Evolutionary conservation across 345 rosid genomes (phyloP), one percentile per base, ranked within the genome.

Genomic region (Kernera saxatilis): DNA sequence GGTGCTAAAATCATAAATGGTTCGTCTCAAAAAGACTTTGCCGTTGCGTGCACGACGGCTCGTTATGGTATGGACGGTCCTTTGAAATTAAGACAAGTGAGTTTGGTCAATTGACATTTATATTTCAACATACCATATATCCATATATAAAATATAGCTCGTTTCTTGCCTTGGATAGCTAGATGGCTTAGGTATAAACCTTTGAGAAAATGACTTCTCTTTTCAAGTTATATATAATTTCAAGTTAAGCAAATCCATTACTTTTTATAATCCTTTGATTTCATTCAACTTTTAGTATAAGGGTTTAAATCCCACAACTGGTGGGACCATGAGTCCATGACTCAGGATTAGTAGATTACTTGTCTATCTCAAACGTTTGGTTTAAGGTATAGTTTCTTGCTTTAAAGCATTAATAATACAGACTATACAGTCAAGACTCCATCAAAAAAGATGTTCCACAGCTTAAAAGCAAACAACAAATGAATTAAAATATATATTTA

Each of bases 21-120:
- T 19, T 64, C 11, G 62, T 57, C 55, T 5, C 6, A 30, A 67
- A 19, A 33, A 21, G 36, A 46, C 58, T 61, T 68, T 61, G 22
- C 57, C 52, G 51, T 75, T 53, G 43, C 70, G 78, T 75, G 74
- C 78, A 75, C 78, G 74, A 43, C 5, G 49, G n/a, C n/a, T 40
- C 9, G 15, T 75, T 51, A 7, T 43, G 58, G 5, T 39, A 57
- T 40, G 37, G 64, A 67, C 33, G 56, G 68, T 74, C 55, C 68
- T 41, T 59, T 49, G 22, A 4, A 66, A 48, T 57, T 15, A 27
- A 50, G 68, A 40, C 61, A 67, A 27, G 15, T 53, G 62, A 63
- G 40, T 54, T 54, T 53, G 49, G 49, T 62, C 39, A 32, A 33
- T 62, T 71, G 52, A 29, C 61, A 70, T 13, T 63, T 33, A 53